Conservation (phyloP, 139 green algal genomes). For the Auxenochlorella pyrenoidosa region DNA sequence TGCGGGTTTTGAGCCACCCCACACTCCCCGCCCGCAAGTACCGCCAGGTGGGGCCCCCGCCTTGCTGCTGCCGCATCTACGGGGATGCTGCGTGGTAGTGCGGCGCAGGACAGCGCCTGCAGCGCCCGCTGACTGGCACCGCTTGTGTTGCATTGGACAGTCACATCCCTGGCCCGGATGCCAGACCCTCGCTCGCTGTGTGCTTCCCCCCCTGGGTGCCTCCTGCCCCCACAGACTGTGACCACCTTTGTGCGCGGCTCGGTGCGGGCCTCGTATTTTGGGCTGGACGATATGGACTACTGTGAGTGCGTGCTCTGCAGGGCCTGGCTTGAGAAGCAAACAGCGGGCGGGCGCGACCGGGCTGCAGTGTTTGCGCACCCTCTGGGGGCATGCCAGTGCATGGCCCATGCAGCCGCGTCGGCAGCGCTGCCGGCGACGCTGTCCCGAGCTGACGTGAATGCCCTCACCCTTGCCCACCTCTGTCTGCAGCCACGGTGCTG, state of each 20-base stretch:
- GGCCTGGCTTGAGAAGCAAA: too few species aligned
- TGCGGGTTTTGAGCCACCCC: constrained; percentile 10
- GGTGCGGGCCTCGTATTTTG: constrained; percentile 61
- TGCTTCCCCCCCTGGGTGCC: too few species aligned
- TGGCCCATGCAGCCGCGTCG: too few species aligned
- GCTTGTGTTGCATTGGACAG: too few species aligned
- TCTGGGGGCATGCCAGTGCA: too few species aligned
- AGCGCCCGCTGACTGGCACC: too few species aligned
- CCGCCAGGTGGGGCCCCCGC: constrained; percentile 29
- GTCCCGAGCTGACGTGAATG: neutral
- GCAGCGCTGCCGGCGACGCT: too few species aligned
- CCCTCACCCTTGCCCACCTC: neutral
- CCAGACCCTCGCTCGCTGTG: too few species aligned
- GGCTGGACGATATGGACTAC: constrained; percentile 14
- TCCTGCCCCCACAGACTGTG: constrained; percentile 54
- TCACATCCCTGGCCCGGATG: neutral
- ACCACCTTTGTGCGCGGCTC: constrained; percentile 58
- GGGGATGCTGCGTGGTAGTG: too few species aligned
- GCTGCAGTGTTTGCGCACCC: neutral
- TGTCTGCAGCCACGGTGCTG: constrained; percentile 50
- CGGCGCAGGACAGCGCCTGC: too few species aligned
- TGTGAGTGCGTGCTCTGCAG: neutral
- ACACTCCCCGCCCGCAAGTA: constrained; percentile 48
- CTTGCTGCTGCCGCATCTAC: too few species aligned
- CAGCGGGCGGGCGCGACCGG: neutral